Conservation (phyloP, 1,284 basidiomycete genomes). For the Rhodotorula sp. region DNA sequence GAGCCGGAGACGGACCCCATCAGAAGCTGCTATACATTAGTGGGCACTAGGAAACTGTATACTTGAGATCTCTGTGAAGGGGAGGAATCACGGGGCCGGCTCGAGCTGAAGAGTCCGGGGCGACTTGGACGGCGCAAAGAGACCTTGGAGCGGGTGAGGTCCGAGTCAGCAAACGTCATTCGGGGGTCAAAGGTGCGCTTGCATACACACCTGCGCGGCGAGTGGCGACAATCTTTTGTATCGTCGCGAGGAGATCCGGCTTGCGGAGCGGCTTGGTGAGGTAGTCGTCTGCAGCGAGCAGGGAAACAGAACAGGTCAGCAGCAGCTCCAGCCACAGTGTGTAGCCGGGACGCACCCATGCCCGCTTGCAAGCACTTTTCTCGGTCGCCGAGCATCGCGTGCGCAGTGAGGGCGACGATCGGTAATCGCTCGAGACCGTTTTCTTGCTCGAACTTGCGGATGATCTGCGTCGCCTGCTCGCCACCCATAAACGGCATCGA, state of each 20-base stretch:
- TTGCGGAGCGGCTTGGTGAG: constrained; percentile 53
- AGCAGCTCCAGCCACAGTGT: too few species aligned
- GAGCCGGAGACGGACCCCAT: too few species aligned
- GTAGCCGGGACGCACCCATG: constrained; percentile 20
- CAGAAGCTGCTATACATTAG: too few species aligned
- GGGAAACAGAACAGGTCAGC: too few species aligned
- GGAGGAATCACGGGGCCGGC: not conserved
- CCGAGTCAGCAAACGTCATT: not conserved
- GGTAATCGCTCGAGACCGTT: constrained; percentile 73
- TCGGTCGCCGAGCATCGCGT: constrained; percentile 87
- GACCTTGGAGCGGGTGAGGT: not conserved
- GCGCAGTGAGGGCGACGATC: constrained; percentile 74
- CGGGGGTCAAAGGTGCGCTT: not conserved
- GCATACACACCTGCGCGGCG: not conserved
- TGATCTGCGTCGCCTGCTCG: constrained; percentile 70
- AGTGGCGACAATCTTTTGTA: constrained; percentile 37
- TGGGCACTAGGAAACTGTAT: too few species aligned
- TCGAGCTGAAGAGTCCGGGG: not conserved
- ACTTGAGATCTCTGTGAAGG: too few species aligned
- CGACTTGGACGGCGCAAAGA: not conserved
- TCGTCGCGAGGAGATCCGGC: constrained; percentile 45
- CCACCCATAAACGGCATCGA: constrained; percentile 93
- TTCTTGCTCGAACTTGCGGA: constrained; percentile 69
- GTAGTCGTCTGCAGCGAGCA: constrained; percentile 49
- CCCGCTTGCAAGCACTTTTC: constrained; percentile 89